These are phyloP conservation scores for Rhodocollybia butyracea DNA, from an alignment of 768 basidiomycete species.

Conservation along the genomic window DNA sequence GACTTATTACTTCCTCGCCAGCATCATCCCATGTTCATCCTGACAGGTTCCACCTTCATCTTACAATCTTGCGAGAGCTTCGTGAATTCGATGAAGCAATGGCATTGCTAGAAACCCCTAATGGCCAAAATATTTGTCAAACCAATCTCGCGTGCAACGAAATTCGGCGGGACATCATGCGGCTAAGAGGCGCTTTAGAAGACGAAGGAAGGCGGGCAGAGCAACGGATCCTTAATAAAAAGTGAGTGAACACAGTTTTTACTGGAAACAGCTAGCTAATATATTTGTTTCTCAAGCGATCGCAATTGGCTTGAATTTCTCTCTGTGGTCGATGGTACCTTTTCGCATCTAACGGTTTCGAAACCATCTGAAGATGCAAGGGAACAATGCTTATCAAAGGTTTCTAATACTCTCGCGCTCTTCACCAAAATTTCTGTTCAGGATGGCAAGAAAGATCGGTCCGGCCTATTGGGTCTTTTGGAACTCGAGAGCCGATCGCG, in stretches of 20 bases:
- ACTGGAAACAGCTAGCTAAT: background rate
- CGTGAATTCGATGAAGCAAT: constrained; percentile 68
- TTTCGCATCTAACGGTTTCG: constrained; percentile 35
- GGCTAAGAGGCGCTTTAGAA: constrained; percentile 45
- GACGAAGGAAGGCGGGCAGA: constrained; percentile 66
- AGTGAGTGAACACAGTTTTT: constrained; percentile 36
- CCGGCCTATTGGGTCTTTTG: constrained; percentile 67
- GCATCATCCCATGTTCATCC: constrained; percentile 61
- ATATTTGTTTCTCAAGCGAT: constrained; percentile 41
- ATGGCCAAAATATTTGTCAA: constrained; percentile 63
- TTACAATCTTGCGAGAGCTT: constrained; percentile 68
- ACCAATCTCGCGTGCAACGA: constrained; percentile 75
- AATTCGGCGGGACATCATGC: constrained; percentile 69
- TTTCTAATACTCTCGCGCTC: constrained; percentile 45
- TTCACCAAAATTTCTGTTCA: constrained; percentile 55
- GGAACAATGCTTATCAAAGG: constrained; percentile 31
- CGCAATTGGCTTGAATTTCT: constrained; percentile 87
- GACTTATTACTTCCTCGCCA: constrained; percentile 62
- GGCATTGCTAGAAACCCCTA: constrained; percentile 63
- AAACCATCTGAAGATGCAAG: constrained; percentile 31
- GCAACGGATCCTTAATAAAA: constrained; percentile 54
- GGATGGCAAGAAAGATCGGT: constrained; percentile 72
- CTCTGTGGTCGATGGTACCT: constrained; percentile 66
- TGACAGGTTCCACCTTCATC: constrained; percentile 77
- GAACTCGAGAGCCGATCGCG: constrained; percentile 68